Conservation (phyloP, 371 early-diverging fungal genomes). For the Actinomucor elegans region DNA sequence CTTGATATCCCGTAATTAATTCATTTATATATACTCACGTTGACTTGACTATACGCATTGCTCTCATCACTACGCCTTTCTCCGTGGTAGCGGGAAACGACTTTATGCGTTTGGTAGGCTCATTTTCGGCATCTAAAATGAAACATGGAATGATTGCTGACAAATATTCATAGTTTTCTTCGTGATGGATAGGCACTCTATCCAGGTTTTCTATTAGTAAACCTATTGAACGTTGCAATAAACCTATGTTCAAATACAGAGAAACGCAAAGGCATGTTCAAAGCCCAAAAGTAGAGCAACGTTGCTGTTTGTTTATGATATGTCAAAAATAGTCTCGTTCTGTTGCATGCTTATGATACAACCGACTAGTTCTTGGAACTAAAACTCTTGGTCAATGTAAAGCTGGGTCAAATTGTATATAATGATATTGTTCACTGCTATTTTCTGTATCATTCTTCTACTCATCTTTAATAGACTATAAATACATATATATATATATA, state of each 20-base stretch:
- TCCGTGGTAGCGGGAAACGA: conserved; percentile 76
- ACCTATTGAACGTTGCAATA: conserved; percentile 80
- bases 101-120: too few species aligned
- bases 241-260: conserved; percentile 93
- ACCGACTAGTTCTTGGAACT: conserved; percentile 78
- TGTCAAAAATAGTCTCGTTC: conserved; percentile 12
- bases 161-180: conserved; percentile 8
- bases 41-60: conserved; percentile 84
- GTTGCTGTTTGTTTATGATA: conserved; percentile 90
- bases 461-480: conserved; percentile 69
- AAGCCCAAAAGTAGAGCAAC: conserved; percentile 86
- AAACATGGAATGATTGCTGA: too few species aligned
- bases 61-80: conserved; percentile 88
- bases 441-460: conserved; percentile 83
- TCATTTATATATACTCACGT: conserved; percentile 50
- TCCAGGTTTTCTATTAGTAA: conserved; percentile 56
- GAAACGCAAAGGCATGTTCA: conserved; percentile 87
- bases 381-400: conserved; percentile 84
- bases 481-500: too few species aligned
- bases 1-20: conserved; percentile 72
- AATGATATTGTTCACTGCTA: conserved; percentile 87
- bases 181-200: conserved; percentile 51
- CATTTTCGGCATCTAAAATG: too few species aligned
- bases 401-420: conserved; percentile 80
- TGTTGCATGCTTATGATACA: too few species aligned